Evolutionary conservation across 1,284 basidiomycete species (phyloP).

Genomic region (Mycena citricolor): DNA sequence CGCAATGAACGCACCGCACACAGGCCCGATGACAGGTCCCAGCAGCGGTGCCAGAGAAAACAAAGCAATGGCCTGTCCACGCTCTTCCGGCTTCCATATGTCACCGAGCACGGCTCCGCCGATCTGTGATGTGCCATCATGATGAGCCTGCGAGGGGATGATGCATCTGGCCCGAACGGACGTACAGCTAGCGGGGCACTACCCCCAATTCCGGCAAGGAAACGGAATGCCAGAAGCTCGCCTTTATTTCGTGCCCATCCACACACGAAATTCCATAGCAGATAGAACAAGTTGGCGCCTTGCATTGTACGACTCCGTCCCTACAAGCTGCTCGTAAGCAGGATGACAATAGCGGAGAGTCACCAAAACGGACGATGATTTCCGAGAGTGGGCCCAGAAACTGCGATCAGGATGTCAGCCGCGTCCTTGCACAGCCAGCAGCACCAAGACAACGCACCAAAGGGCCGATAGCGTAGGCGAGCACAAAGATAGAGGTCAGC

Average conservation of each 20-base stretch:
- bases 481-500: constrained; percentile 38
- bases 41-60: constrained; percentile 38
- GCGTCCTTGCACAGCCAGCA: background rate
- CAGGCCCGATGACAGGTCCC: constrained; percentile 65
- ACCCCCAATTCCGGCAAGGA: constrained; percentile 35
- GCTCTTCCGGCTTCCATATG: constrained; percentile 35
- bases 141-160: background rate
- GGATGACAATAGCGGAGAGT: too few relatives aligned
- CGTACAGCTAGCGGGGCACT: constrained; percentile 34
- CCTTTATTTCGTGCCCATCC: constrained; percentile 30
- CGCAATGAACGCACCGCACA: constrained; percentile 66
- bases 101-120: constrained; percentile 35
- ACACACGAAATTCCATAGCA: constrained; percentile 31
- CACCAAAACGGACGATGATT: constrained; percentile 30
- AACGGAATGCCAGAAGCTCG: constrained; percentile 34
- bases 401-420: constrained; percentile 25
- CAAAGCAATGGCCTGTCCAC: constrained; percentile 33
- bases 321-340: too few relatives aligned
- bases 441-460: constrained; percentile 24
- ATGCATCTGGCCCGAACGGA: background rate
- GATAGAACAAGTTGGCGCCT: constrained; percentile 34
- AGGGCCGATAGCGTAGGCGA: constrained; percentile 37
- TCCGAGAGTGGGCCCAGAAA: constrained; percentile 35
- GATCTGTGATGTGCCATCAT: too few relatives aligned
- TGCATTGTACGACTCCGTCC: too few relatives aligned